Evolutionary conservation across 805 yeast species (phyloP), one percentile per base, ranked within the genome.

Genomic region (Kluyveromyces wickerhamii): DNA sequence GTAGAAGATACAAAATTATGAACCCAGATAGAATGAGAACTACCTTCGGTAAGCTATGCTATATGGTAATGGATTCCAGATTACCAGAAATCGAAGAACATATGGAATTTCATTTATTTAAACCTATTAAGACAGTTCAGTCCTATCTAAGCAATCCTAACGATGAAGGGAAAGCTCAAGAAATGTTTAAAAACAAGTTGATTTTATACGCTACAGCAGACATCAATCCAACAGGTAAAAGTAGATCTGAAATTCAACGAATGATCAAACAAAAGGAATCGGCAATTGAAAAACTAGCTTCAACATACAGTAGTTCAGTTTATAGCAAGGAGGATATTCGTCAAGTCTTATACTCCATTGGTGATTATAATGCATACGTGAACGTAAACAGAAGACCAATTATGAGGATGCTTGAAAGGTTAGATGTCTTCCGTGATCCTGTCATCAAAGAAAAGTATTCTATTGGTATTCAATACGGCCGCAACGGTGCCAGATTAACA

Each of bases 31-130:
- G 74, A 47, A 77, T 83, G 83, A 68, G 87, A 41, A 83, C 78
- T 48, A 77, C 77, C 4, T 83, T 76, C 54, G 94, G 94, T 29
- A 81, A 82, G 48, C 61, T 83, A 38, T 78, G 83, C 60, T 82
- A 82, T 55, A 83, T 82, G 82, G 76, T 81, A 23, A 82, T 83
- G 92, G 94, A 82, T 56, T 82, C 92, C 2, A 62, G 83, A 30
- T 57, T 79, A 19, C 81, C 86, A 0, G 86, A 81, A 45, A 72
- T 82, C 39, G 72, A 69, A 43, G 74, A 71, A 11, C 76, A 75
- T 34, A 71, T 82, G 78, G 89, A 78, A 41, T 83, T 82, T 54
- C 85, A 82, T 54, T 60, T 82, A 2, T 79, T 76, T 59, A 76
- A 72, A 48, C 89, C 92, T 0, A 70, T 83, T 35, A 66, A 69